Base-by-base conservation (phyloP, 805 yeast species). In the Torulaspora quercuum region DNA sequence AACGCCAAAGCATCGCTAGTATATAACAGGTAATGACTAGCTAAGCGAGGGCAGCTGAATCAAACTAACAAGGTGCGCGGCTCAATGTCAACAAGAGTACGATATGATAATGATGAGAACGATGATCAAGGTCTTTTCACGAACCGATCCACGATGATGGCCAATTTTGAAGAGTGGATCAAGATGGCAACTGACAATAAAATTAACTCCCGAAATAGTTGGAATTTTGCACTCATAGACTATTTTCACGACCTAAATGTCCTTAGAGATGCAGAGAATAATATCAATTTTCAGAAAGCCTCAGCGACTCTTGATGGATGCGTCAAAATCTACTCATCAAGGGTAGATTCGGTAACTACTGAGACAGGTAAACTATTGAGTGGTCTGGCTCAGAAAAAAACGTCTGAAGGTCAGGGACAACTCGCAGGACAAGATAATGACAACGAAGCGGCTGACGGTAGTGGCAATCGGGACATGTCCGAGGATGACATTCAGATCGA, bases 241-340 rank as follows among this genome's bases (percentile, higher is more conserved):
- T 89, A 88, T 60, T 89, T 89, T 56, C 83, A 88, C 53, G 95
- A 86, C 52, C 68, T 87, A 61, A 74, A 83, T 17, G 73, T 86
- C 18, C 68, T 85, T 29, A 73, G 76, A 48, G 94, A 82, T 35
- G 82, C 87, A 4, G 87, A 82, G 38, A 72, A 78, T 25, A 71
- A 78, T 20, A 84, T 89, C 51, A 87, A 88, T 58, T 89, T 90
- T 59, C 95, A 86, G 57, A 77, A 80, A 48, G 97, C 97, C 0
- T 78, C 92, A 0, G 87, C 94, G 3, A 86, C 97, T 1, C 66
- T 90, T 14, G 97, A 89, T 53, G 97, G 97, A 0, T 89, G 97
- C 67, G 90, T 89, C 21, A 88, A 88, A 64, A 86, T 90, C 35
- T 90, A 90, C 57, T 77, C 89, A 8, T 83, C 94, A 10, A 74